Evolutionary conservation across 257 asterid genomes (phyloP).

Genomic region (Coffea canephora): DNA sequence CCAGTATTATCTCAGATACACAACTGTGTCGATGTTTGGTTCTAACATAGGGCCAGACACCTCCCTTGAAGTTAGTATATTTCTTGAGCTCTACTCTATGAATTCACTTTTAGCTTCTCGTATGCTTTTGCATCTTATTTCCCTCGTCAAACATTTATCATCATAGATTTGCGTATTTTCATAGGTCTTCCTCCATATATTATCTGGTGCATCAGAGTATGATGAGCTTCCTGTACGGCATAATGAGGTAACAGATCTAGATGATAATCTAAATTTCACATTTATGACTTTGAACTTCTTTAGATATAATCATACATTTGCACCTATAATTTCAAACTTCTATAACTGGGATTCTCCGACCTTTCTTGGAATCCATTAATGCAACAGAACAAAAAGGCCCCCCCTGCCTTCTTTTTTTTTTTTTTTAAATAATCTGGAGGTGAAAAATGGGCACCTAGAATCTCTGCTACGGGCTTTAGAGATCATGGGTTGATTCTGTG

Average conservation of each 20-base stretch:
- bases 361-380: not conserved
- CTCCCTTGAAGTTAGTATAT: slow-evolving; percentile 75
- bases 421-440: too few species aligned
- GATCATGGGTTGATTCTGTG: too few species aligned
- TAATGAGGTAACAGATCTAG: slow-evolving; percentile 68
- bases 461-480: too few species aligned
- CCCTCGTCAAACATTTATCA: not conserved
- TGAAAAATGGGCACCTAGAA: too few species aligned
- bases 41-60: slow-evolving; percentile 86
- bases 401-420: too few species aligned
- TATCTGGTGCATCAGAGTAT: slow-evolving; percentile 88
- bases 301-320: slow-evolving; percentile 8
- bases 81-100: slow-evolving; percentile 9
- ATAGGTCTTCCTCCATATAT: slow-evolving; percentile 80
- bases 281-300: not conserved
- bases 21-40: slow-evolving; percentile 94
- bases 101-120: not conserved
- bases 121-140: not conserved
- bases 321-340: not conserved
- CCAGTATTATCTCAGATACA: slow-evolving; percentile 87
- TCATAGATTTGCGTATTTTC: slow-evolving; percentile 10
- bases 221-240: slow-evolving; percentile 97
- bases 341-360: not conserved
- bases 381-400: too few species aligned
- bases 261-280: slow-evolving; percentile 4